A percentile compares a stretch with the other conserved stretches of the same genome.
Conservation (phyloP, 2,329 filamentous ascomycete genomes). For the Hymenoscyphus salicellus region DNA sequence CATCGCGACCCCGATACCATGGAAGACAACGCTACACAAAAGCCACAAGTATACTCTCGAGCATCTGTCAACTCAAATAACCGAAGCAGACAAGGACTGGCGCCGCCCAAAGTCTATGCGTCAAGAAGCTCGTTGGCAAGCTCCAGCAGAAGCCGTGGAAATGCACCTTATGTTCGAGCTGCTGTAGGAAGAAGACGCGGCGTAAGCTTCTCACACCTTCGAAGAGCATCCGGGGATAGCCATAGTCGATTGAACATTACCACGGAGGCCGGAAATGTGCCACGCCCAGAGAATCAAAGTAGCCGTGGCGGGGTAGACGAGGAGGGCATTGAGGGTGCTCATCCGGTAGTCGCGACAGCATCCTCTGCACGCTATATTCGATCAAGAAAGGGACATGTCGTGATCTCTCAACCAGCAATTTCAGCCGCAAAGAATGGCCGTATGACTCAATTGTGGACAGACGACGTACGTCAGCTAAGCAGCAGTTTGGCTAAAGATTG, state of each 20-base stretch:
- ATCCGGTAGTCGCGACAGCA: conserved; percentile 14
- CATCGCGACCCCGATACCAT: conserved; percentile 21
- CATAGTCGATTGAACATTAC: conserved; percentile 15
- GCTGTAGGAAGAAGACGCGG: conserved; percentile 56
- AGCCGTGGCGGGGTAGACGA: conserved; percentile 26
- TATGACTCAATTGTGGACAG: conserved; percentile 50
- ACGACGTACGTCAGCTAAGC: conserved; percentile 81
- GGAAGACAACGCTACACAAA: neutral
- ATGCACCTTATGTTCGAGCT: conserved; percentile 38
- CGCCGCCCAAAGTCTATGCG: conserved; percentile 34
- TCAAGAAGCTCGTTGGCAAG: conserved; percentile 49
- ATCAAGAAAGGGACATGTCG: conserved; percentile 28
- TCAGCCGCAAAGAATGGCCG: conserved; percentile 19
- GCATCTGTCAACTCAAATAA: conserved; percentile 13
- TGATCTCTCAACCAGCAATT: conserved; percentile 12
- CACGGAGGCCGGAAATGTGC: neutral
- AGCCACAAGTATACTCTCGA: conserved; percentile 9
- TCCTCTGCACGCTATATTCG: conserved; percentile 32
- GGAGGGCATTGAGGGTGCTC: conserved; percentile 23
- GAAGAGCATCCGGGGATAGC: conserved; percentile 28
- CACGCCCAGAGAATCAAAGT: conserved; percentile 17
- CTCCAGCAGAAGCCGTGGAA: conserved; percentile 40
- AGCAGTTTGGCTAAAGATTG: conserved; percentile 83
- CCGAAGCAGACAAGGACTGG: conserved; percentile 18
- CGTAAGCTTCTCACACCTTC: conserved; percentile 60